Evolutionary conservation across 371 early-diverging fungal species (phyloP), one percentile per base, ranked within the genome.

Genomic region (Actinomortierella ambigua): DNA sequence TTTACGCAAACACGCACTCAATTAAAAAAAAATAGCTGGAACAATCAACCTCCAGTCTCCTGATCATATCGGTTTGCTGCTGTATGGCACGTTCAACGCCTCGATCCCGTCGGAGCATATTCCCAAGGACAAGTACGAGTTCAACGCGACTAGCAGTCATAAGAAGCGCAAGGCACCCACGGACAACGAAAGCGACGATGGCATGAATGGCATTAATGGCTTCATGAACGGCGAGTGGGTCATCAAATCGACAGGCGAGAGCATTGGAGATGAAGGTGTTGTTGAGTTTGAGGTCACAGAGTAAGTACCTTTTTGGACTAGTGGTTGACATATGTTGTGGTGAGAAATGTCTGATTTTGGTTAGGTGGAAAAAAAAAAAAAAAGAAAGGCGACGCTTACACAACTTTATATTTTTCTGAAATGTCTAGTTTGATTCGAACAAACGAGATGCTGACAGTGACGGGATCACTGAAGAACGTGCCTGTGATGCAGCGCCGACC

Each of bases 21-120:
- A 17, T 15, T 56, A 54, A 42, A 28, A 40, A 56, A 42, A 22
- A 50, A 55, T 71, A 90, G 92, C 83, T 34, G 98, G 97, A 50
- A 84, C 88, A 6, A 93, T 97, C 69, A 96, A 93, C 79, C 85
- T 95, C 49, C 95, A 95, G 59, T 95, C 96, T 53, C 85, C 92
- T n/a, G 95, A 95, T 77, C 98, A 98, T 65, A 92, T 98, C 66
- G 97, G 96, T 75, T 79, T 95, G 27, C 84, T 98, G 62, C 84
- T 96, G 53, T 93, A 91, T 76, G 93, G 94, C 43, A 92, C 95
- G 11, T 95, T 98, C 82, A 98, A 98, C 65, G 97, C 95, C 14
- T 94, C 95, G 15, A 96, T 97, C 53, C 91, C 96, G 0, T 84
- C 88, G 22, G 86, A 88, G 65, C 81, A 86, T 55, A 93, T 97